Evolutionary conservation across 306 rosid species (phyloP).

Genomic region (Corylus americana): DNA sequence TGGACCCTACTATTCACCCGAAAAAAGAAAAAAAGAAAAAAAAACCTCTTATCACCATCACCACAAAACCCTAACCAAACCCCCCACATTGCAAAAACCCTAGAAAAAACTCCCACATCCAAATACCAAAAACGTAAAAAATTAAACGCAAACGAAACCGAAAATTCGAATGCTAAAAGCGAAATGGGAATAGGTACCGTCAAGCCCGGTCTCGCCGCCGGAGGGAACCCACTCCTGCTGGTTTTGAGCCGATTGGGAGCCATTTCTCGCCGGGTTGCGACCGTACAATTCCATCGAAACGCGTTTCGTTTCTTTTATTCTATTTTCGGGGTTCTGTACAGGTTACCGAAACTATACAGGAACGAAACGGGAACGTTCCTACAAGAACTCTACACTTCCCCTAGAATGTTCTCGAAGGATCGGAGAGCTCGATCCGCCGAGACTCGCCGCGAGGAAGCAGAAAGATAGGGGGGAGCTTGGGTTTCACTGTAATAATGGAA

Average conservation of each 20-base stretch:
- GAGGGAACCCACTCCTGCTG: conserved; percentile 70
- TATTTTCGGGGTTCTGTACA: conserved; percentile 25
- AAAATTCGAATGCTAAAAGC: neutral
- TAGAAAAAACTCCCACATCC: conserved; percentile 22
- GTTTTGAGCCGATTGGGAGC: conserved; percentile 48
- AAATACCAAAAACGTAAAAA: neutral
- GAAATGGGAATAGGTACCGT: conserved; percentile 39
- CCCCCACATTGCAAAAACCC: conserved; percentile 46
- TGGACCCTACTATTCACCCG: conserved; percentile 52
- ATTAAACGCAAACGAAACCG: neutral
- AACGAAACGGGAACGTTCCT: neutral
- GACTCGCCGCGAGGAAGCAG: conserved; percentile 18
- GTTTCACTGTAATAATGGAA: conserved; percentile 35
- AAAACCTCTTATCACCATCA: neutral
- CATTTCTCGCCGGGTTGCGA: conserved; percentile 55
- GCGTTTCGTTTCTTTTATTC: neutral
- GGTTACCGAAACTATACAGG: conserved; percentile 13
- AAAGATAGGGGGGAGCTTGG: conserved; percentile 18
- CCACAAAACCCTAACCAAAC: conserved; percentile 38
- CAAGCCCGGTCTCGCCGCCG: conserved; percentile 52
- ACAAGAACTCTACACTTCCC: conserved; percentile 23
- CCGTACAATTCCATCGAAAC: conserved; percentile 67
- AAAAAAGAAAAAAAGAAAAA: neutral
- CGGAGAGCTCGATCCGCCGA: conserved; percentile 34
- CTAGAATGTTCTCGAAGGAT: conserved; percentile 43